phyloP scores from a whole-genome alignment of 2,329 filamentous ascomycete species.

The Trichoderma endophyticum region DNA sequence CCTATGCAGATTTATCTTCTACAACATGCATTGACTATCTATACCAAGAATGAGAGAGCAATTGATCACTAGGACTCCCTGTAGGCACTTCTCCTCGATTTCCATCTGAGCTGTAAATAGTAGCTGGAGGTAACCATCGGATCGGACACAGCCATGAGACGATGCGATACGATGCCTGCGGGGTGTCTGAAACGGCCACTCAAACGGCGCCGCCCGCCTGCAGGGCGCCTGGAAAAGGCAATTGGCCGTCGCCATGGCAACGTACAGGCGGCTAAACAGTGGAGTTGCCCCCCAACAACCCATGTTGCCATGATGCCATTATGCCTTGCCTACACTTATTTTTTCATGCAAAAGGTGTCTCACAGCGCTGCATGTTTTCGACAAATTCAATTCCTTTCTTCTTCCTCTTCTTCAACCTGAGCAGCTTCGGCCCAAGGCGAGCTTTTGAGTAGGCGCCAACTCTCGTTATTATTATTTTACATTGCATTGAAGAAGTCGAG shows the following conservation, averaged over 20 bases:
- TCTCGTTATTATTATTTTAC: neutral
- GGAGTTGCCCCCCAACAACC: neutral
- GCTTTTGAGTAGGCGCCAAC: neutral
- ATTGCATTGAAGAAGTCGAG: neutral
- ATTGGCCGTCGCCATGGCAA: conserved; percentile 9
- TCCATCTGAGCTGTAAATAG: neutral
- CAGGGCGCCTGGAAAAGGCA: conserved; percentile 9
- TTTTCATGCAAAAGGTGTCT: conserved; percentile 17
- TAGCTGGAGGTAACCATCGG: neutral
- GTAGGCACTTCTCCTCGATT: neutral
- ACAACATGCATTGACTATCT: neutral
- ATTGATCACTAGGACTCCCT: neutral
- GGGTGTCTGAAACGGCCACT: conserved; percentile 13
- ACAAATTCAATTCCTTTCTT: neutral
- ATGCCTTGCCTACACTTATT: neutral
- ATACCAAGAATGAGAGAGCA: neutral
- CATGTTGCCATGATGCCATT: neutral
- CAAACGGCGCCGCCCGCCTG: neutral
- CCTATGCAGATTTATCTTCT: neutral
- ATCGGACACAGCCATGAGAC: neutral
- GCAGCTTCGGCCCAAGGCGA: neutral
- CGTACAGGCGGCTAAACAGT: neutral
- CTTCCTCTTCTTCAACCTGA: neutral
- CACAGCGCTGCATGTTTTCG: neutral
- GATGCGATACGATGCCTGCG: neutral